These are phyloP conservation scores for Lolium perenne DNA, from an alignment of 176 grass and related monocot species.

Conservation along the genomic window DNA sequence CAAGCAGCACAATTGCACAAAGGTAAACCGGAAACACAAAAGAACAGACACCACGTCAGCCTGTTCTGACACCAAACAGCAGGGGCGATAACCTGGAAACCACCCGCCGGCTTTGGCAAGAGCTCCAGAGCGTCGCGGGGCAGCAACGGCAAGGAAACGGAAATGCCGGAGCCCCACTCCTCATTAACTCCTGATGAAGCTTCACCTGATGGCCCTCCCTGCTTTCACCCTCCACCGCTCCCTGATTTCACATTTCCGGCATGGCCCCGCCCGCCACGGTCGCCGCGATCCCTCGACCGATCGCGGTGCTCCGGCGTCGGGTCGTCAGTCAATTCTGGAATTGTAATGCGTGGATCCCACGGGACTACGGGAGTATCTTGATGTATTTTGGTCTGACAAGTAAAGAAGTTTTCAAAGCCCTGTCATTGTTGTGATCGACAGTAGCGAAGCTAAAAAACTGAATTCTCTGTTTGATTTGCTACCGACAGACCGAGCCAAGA, in stretches of 20 bases:
- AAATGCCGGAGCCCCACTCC: neutral
- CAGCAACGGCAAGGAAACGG: neutral
- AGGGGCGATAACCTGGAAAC: neutral
- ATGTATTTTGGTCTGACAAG: neutral
- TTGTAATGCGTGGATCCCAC: neutral
- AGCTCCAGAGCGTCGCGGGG: neutral
- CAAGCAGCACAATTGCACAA: neutral
- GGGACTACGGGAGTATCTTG: slow-evolving; percentile 15
- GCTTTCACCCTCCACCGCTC: slow-evolving; percentile 31
- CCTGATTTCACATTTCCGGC: slow-evolving; percentile 7
- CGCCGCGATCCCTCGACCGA: slow-evolving; percentile 5
- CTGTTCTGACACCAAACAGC: neutral
- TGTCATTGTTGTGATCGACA: neutral
- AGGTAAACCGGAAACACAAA: neutral
- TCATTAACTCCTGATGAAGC: neutral
- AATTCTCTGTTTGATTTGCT: neutral
- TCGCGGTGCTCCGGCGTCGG: slow-evolving; percentile 14
- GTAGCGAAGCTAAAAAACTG: neutral
- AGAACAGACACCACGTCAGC: neutral
- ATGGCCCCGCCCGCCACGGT: neutral
- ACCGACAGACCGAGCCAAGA: neutral
- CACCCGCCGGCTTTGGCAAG: neutral
- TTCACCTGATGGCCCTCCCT: neutral
- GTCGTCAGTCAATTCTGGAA: neutral
- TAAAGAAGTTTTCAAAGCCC: neutral